Conservation (phyloP, 2,329 filamentous ascomycete species). For the Knufia fluminis region DNA sequence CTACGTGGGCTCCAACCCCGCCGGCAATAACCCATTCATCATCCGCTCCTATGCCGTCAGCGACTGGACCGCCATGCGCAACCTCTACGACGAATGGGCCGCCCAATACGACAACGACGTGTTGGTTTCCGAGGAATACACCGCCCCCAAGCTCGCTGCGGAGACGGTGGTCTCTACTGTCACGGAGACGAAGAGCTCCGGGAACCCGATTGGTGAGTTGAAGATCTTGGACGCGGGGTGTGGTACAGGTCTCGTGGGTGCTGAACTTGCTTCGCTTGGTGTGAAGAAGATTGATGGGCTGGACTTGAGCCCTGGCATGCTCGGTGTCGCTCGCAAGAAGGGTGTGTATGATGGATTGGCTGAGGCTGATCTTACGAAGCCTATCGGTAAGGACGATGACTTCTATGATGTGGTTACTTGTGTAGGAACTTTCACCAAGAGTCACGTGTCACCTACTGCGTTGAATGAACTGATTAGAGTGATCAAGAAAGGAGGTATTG, state of each 20-base stretch:
- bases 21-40: constrained; percentile 19
- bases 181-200: no score
- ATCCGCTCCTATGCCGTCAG: constrained; percentile 31
- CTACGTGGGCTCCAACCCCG: no score
- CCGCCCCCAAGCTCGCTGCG: constrained; percentile 34
- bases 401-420: constrained; percentile 45
- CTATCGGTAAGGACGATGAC: constrained; percentile 32
- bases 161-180: constrained; percentile 22
- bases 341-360: constrained; percentile 40
- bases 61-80: constrained; percentile 30
- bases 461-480: constrained; percentile 44
- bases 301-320: constrained; percentile 46
- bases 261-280: constrained; percentile 35
- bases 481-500: constrained; percentile 33
- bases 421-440: constrained; percentile 47
- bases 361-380: constrained; percentile 39
- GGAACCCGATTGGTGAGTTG: constrained; percentile 10
- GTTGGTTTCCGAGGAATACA: constrained; percentile 29
- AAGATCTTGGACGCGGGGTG: constrained; percentile 47
- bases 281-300: constrained; percentile 43
- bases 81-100: constrained; percentile 40
- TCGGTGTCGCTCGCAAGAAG: constrained; percentile 42
- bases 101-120: constrained; percentile 36
- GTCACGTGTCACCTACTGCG: constrained; percentile 45
- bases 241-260: constrained; percentile 46